Percentiles rank a stretch among this genome's conserved stretches.
phyloP scores from a whole-genome alignment of 768 basidiomycete species.

The Pleurotus ostreatus region DNA sequence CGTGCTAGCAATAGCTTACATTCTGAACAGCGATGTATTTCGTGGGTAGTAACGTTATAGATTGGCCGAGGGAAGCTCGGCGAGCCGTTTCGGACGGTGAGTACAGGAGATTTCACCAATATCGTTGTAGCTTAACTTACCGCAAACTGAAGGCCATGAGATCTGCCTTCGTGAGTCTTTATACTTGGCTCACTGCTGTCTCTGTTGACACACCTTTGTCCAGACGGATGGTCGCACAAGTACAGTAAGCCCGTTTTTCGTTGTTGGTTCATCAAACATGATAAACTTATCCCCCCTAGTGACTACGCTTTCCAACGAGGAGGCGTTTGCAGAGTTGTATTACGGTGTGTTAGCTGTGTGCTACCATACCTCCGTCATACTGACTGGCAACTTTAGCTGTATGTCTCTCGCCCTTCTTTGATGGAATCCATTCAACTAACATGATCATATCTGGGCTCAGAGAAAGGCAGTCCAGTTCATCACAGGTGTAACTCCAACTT shows the following conservation, averaged over 20 bases:
- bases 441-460: constrained; percentile 17
- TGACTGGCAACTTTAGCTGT: not conserved
- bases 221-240: constrained; percentile 53
- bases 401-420: not conserved
- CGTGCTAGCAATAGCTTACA: not conserved
- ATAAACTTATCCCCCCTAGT: constrained; percentile 23
- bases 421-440: too few species aligned
- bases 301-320: constrained; percentile 56
- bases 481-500: constrained; percentile 52
- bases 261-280: too few species aligned
- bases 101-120: constrained; percentile 2
- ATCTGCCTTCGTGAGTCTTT: constrained; percentile 52
- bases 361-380: not conserved
- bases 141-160: constrained; percentile 40
- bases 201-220: not conserved
- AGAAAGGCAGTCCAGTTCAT: constrained; percentile 53
- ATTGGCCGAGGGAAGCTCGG: constrained; percentile 54
- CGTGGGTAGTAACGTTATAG: constrained; percentile 54
- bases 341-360: constrained; percentile 43
- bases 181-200: not conserved
- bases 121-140: not conserved
- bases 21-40: constrained; percentile 49
- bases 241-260: constrained; percentile 35
- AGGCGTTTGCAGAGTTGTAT: constrained; percentile 76
- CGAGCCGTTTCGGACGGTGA: constrained; percentile 48